Evolutionary conservation across 179 eudicot genomes (phyloP).

Genomic region (Beta macrorhiza): DNA sequence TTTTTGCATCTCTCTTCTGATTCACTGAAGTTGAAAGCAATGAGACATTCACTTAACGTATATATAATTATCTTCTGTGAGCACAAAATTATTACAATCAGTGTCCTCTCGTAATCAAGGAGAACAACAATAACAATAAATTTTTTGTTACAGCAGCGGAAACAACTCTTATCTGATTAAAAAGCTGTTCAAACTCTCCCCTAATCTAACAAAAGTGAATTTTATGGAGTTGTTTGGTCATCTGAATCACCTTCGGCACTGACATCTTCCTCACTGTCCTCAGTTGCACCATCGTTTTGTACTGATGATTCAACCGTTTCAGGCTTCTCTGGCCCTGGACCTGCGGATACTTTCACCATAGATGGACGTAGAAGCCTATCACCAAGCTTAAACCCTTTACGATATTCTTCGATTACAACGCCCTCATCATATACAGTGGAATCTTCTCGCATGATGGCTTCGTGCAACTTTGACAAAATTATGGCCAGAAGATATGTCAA

Average conservation of each 20-base stretch:
- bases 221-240: constrained; percentile 24
- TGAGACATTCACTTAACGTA: background rate
- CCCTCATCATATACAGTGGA: constrained; percentile 69
- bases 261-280: constrained; percentile 26
- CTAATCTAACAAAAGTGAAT: constrained; percentile 17
- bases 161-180: background rate
- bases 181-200: constrained; percentile 2
- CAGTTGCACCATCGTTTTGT: constrained; percentile 33
- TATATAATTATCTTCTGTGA: constrained; percentile 10
- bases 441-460: constrained; percentile 83
- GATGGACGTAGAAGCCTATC: constrained; percentile 79
- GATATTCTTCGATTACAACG: constrained; percentile 55
- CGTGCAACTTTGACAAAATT: constrained; percentile 57
- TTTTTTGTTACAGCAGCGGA: constrained; percentile 13
- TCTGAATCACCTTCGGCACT: constrained; percentile 19
- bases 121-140: constrained; percentile 9
- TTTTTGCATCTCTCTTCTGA: background rate
- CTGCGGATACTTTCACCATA: constrained; percentile 89
- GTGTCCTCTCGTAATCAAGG: constrained; percentile 12
- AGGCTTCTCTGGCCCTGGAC: constrained; percentile 66
- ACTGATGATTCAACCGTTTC: constrained; percentile 38
- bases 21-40: background rate
- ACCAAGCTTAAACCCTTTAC: constrained; percentile 72
- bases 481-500: background rate
- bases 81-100: background rate